Base-by-base conservation (phyloP, 2,329 filamentous ascomycete species). In the Chaetothyriales sp. region DNA sequence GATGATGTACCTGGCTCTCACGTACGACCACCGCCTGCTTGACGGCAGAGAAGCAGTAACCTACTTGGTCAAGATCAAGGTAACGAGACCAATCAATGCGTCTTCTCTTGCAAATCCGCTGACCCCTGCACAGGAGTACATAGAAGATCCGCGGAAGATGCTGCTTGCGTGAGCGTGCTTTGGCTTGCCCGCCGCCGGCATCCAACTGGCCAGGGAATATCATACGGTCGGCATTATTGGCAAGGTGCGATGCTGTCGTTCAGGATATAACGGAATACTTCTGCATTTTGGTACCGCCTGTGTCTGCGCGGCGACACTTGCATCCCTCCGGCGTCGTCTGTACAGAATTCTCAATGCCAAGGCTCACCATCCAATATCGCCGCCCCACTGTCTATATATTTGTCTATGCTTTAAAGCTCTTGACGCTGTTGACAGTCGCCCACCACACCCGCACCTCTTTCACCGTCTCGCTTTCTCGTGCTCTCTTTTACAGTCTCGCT, bases 1-100 rank as follows among this genome's bases (percentile, higher is more conserved):
- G 72, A 97, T 98, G 89, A 98, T 98, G 92, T 97, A 95, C 70
- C 80, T 98, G 58, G 92, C 92, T 44, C 77, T 98, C 54, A 98
- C 92, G 13, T 98, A 98, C 66, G 92, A 98, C 68, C 92, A 98
- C 73, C 86, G 92, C 66, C 80, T 98, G 48, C 77, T 98, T 20
- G 92, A 97, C 68, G 92, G 92, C 48, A 82, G 90, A 66, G 90
- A 97, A 73, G 92, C 90, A 46, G 89, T 95, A 43, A 92, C 90
- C 56, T 97, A 97, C 77, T 76, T 97, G 61, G 85, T 97, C 56
- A 95, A 94, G 80, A 76, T 98, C 64, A 97, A 97, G 81, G 56
- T 58, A 48, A 49, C 52, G n/a, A 25, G 25, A 13, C 20, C 13
- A n/a, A 2, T 28, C 18, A 6, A n/a, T 9, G 20, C 18, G 8